phyloP scores from a whole-genome alignment of 352 stramenopile genomes.

The Phytophthora melonis region DNA sequence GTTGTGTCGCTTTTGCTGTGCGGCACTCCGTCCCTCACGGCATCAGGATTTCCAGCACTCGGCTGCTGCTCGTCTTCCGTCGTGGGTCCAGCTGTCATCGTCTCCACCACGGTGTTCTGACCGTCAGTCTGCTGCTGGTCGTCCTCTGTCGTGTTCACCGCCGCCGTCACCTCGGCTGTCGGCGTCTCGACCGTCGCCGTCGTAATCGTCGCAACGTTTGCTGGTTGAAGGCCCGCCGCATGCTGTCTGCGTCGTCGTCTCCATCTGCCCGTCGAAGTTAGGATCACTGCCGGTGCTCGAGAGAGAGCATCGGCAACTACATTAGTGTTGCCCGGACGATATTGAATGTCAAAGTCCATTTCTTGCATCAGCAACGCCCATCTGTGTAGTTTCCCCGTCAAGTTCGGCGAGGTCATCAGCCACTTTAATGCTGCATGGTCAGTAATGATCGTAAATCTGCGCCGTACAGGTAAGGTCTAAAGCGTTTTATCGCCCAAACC shows the following conservation, averaged over 20 bases:
- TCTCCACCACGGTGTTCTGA: not conserved
- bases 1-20: not conserved
- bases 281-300: not conserved
- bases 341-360: constrained; percentile 1
- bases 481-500: not conserved
- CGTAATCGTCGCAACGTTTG: not conserved
- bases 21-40: not conserved
- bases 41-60: not conserved
- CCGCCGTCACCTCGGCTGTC: not conserved
- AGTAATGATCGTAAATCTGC: not conserved
- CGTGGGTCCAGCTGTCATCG: too few relatives aligned
- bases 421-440: not conserved
- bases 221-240: not conserved
- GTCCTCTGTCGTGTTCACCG: not conserved
- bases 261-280: not conserved
- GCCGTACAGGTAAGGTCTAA: not conserved
- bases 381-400: not conserved
- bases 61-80: not conserved
- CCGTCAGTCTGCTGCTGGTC: not conserved
- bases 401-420: not conserved
- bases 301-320: not conserved
- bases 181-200: not conserved
- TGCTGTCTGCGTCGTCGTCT: not conserved
- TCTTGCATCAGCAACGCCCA: not conserved
- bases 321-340: not conserved